Base-by-base conservation (phyloP, 2,329 filamentous ascomycete species). In the Phyllosticta paracitricarpa region DNA sequence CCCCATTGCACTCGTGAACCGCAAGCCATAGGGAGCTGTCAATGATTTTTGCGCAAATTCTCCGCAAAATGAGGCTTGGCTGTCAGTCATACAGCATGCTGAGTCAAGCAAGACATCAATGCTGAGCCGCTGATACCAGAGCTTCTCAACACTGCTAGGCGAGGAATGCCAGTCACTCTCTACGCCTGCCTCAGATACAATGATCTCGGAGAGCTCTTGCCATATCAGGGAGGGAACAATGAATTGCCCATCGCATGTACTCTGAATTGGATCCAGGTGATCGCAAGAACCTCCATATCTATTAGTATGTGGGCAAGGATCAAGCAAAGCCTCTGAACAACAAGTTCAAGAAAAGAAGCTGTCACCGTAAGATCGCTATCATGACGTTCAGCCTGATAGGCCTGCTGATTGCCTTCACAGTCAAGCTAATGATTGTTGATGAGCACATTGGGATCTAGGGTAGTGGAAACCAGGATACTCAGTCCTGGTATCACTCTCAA, bases 121-220 rank as follows among this genome's bases (percentile, higher is more conserved):
- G 88, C 89, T 0, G 81, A 82, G 61, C 85, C 84, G 0, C 75
- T 91, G 0, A 68, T 91, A 0, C 81, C 84, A 0, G 85, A 84
- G 0, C 80, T 92, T 3, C 69, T 82, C 0, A 80, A 79, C 2
- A 88, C 89, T 0, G 81, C 86, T n/a, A 79, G 84, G 63, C 78
- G 88, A 1, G 88, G 88, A 0, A 73, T 91, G 0, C 76, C 85
- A 57, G 84, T 91, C 0, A 84, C 82, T 0, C 86, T 84, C 69
- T 91, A 89, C 64, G 79, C 91, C 1, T 90, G 87, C 65, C 80
- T 92, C 0, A 88, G 89, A 1, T 93, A 93, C 74, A 92, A 92
- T 64, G 89, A 92, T 65, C 77, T 83, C 0, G 89, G 89, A 24
- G 88, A 92, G 70, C 80, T 92, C 33, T 82, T 93, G 0, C 89